Evolutionary conservation across 305 asterid species (phyloP).

Genomic region (Fraxinus floribunda): DNA sequence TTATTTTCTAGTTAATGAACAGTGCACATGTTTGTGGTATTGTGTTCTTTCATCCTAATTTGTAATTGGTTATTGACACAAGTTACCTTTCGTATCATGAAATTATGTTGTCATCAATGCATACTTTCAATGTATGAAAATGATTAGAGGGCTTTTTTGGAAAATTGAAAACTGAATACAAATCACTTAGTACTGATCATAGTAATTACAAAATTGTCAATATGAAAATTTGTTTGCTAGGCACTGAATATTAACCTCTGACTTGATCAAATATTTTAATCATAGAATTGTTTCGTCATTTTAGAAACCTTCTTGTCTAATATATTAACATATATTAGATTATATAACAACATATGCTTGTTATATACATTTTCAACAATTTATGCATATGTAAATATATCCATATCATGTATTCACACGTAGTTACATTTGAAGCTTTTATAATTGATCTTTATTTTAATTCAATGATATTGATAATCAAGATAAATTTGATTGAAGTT

Average conservation of each 20-base stretch:
- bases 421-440: background rate
- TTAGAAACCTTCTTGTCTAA: background rate
- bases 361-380: background rate
- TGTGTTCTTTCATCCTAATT: background rate
- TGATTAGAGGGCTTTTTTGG: background rate
- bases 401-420: background rate
- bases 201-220: background rate
- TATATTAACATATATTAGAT: background rate
- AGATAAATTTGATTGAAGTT: background rate
- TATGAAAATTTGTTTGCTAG: background rate
- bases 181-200: background rate
- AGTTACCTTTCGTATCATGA: conserved; percentile 1
- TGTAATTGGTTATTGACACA: background rate
- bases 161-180: background rate
- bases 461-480: background rate
- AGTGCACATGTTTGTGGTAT: background rate
- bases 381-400: background rate
- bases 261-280: background rate
- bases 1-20: background rate
- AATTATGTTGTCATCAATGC: background rate
- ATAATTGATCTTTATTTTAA: background rate
- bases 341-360: background rate
- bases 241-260: background rate
- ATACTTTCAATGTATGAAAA: background rate
- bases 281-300: background rate